A percentile compares a stretch with the other conserved stretches of the same genome.
phyloP scores from a whole-genome alignment of 352 stramenopile genomes.

The Phytophthora hibernalis region DNA sequence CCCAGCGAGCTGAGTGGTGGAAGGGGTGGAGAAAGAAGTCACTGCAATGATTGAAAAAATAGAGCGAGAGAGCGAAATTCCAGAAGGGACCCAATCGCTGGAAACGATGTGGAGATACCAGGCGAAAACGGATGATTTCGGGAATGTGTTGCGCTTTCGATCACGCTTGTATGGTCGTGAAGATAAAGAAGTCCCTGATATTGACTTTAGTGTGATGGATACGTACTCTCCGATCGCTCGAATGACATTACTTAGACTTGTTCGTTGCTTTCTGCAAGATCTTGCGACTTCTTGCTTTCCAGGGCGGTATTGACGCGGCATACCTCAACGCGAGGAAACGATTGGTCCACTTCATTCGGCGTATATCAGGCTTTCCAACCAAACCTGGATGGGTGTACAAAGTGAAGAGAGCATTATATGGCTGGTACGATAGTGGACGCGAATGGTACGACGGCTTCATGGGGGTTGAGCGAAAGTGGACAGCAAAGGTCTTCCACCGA shows the following conservation, averaged over 20 bases:
- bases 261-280: constrained; percentile 3
- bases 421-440: constrained; percentile 1
- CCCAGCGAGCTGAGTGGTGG: no score
- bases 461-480: background rate
- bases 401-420: background rate
- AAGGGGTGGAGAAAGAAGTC: no score
- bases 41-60: constrained; percentile 12
- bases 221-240: constrained; percentile 3
- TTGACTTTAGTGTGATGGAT: constrained; percentile 16
- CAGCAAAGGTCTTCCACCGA: constrained; percentile 1
- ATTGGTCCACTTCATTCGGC: background rate
- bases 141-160: constrained; percentile 6
- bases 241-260: constrained; percentile 11
- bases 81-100: background rate
- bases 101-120: constrained; percentile 18
- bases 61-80: constrained; percentile 12
- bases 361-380: constrained; percentile 8
- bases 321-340: constrained; percentile 7
- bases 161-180: constrained; percentile 1
- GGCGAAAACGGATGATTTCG: constrained; percentile 6
- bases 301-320: constrained; percentile 12
- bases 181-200: constrained; percentile 6
- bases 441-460: constrained; percentile 15
- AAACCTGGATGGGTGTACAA: constrained; percentile 13
- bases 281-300: background rate